Evolutionary conservation across 1,139 yeast genomes (phyloP).

Genomic region (Scheffersomyces stambukii): DNA sequence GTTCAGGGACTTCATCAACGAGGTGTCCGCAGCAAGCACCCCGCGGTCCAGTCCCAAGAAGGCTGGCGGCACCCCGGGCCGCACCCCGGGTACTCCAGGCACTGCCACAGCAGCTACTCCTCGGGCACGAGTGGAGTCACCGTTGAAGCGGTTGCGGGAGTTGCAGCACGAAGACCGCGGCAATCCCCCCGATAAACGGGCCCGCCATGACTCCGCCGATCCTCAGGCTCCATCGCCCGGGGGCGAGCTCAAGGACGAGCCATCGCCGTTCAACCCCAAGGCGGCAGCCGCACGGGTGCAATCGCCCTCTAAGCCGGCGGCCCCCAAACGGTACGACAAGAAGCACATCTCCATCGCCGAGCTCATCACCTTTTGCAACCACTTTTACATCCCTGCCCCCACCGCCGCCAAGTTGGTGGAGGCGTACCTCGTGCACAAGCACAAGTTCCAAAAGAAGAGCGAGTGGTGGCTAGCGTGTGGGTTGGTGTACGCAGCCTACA

Average conservation of each 20-base stretch:
- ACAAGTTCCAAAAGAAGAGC: conserved; percentile 47
- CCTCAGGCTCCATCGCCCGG: conserved; percentile 1
- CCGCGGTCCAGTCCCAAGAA: conserved; percentile 22
- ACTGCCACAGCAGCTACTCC: conserved; percentile 10
- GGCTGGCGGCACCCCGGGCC: conserved; percentile 3
- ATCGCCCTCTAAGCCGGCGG: conserved; percentile 4
- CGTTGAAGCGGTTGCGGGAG: conserved; percentile 10
- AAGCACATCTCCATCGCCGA: conserved; percentile 40
- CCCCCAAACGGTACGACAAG: conserved; percentile 20
- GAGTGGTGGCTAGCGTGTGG: conserved; percentile 74
- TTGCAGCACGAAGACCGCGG: conserved; percentile 2
- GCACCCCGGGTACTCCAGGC: conserved; percentile 8
- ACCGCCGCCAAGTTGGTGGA: conserved; percentile 48
- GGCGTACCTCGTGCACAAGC: conserved; percentile 47
- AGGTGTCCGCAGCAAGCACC: conserved; percentile 28
- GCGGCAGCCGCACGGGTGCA: conserved; percentile 5
- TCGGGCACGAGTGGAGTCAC: conserved; percentile 8
- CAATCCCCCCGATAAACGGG: not conserved
- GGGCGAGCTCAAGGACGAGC: conserved; percentile 15
- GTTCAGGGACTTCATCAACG: conserved; percentile 35
- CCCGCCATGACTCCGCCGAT: not conserved
- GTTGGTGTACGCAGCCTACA: conserved; percentile 54
- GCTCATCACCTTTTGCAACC: conserved; percentile 56
- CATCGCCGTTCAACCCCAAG: conserved; percentile 33
- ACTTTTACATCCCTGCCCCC: conserved; percentile 55